Conservation (phyloP, 23 red algal species). For the Gracilaria vermiculophylla region DNA sequence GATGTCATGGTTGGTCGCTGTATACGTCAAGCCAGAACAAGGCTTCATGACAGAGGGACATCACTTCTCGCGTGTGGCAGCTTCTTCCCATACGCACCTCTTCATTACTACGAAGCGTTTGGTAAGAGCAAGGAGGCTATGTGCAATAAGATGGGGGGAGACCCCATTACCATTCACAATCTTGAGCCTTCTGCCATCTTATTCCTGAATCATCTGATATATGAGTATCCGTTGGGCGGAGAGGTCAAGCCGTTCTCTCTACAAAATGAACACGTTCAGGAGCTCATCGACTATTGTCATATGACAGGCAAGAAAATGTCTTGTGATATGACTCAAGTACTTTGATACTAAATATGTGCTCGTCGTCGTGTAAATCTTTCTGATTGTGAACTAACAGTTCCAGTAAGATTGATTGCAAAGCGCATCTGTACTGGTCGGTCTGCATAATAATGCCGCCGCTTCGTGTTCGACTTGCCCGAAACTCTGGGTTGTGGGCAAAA, state of each 20-base stretch:
- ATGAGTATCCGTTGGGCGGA: conserved; percentile 34
- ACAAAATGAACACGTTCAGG: conserved; percentile 26
- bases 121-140: conserved; percentile 56
- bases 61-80: conserved; percentile 50
- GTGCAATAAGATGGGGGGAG: conserved; percentile 41
- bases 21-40: conserved; percentile 41
- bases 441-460: too few relatives aligned
- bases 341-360: neutral
- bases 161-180: conserved; percentile 52
- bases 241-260: conserved; percentile 36
- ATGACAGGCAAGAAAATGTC: conserved; percentile 56
- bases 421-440: too few relatives aligned
- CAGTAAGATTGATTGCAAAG: too few relatives aligned
- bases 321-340: conserved; percentile 27
- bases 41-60: conserved; percentile 26
- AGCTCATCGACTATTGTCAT: conserved; percentile 31
- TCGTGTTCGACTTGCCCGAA: too few relatives aligned
- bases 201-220: conserved; percentile 39
- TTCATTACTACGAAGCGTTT: conserved; percentile 51
- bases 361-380: neutral
- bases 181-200: conserved; percentile 45
- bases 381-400: neutral
- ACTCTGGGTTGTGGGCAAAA: too few relatives aligned
- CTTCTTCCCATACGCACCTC: conserved; percentile 53
- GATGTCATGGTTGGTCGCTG: conserved; percentile 55